A percentile compares a stretch with the other conserved stretches of the same genome.
These are phyloP conservation scores for Populus simonii DNA, from an alignment of 345 rosid genomes.

Conservation along the genomic window DNA sequence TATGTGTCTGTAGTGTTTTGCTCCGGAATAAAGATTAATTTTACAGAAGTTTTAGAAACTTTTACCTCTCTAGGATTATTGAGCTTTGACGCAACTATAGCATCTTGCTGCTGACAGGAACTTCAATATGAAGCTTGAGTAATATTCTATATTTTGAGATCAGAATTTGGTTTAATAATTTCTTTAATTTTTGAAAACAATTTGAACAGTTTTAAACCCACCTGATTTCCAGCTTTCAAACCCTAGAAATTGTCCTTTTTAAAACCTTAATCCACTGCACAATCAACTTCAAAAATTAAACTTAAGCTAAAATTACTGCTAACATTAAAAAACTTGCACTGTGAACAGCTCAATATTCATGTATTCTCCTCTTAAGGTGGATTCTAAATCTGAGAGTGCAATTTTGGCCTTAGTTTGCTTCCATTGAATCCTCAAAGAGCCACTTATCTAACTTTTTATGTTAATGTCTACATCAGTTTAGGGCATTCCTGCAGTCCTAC, in stretches of 20 bases:
- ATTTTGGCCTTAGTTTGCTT: neutral
- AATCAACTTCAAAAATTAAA: too few species aligned
- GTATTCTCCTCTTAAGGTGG: too few species aligned
- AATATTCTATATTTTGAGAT: too few species aligned
- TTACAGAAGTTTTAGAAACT: neutral
- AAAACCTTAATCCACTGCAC: too few species aligned
- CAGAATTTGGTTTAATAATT: too few species aligned
- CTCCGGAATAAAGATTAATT: neutral
- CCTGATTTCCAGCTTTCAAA: neutral
- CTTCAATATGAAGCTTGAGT: too few species aligned
- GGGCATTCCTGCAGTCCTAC: neutral
- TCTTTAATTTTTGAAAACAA: too few species aligned
- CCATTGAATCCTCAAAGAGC: neutral
- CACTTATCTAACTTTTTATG: neutral
- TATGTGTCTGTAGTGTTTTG: neutral
- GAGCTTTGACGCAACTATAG: neutral
- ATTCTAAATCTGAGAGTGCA: neutral
- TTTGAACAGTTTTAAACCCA: too few species aligned
- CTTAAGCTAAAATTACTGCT: neutral
- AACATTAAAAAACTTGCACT: too few species aligned
- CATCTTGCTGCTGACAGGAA: too few species aligned
- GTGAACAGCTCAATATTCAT: too few species aligned
- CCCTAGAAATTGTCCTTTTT: too few species aligned
- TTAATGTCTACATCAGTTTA: neutral
- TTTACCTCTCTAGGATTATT: neutral